phyloP scores from a whole-genome alignment of 306 rosid species.

The Luffa aegyptiaca region DNA sequence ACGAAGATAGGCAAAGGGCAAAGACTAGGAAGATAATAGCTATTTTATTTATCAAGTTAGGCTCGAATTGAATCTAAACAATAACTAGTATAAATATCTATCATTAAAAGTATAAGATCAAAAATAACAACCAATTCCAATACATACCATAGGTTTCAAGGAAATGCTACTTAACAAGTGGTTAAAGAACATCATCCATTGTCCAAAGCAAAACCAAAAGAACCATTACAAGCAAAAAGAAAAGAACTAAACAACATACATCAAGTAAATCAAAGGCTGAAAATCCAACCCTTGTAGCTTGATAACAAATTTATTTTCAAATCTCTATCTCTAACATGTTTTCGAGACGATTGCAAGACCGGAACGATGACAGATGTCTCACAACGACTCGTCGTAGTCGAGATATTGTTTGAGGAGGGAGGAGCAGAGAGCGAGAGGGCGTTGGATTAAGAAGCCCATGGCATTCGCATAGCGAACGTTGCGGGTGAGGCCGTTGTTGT shows the following conservation, averaged over 20 bases:
- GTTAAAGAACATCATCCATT: background rate
- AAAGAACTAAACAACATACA: background rate
- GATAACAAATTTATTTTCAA: background rate
- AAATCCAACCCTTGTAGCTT: background rate
- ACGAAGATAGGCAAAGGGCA: too few species aligned
- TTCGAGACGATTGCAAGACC: background rate
- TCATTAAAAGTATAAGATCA: background rate
- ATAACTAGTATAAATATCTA: too few species aligned
- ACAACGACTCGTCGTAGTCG: background rate
- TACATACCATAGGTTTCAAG: background rate
- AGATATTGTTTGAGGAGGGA: slow-evolving; percentile 36
- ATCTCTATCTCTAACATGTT: background rate
- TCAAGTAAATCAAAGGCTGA: background rate
- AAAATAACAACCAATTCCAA: background rate
- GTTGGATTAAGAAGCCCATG: slow-evolving; percentile 47
- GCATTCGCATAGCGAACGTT: slow-evolving; percentile 39
- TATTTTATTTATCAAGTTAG: too few species aligned
- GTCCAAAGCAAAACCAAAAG: background rate
- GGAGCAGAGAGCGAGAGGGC: slow-evolving; percentile 30
- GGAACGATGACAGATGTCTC: background rate
- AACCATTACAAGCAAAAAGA: background rate
- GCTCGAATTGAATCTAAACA: too few species aligned
- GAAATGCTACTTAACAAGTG: background rate
- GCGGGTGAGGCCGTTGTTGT: slow-evolving; percentile 39
- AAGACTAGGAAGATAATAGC: too few species aligned